These are phyloP conservation scores for Stramenopiles sp. DNA, from an alignment of 352 stramenopile genomes.

Conservation along the genomic window DNA sequence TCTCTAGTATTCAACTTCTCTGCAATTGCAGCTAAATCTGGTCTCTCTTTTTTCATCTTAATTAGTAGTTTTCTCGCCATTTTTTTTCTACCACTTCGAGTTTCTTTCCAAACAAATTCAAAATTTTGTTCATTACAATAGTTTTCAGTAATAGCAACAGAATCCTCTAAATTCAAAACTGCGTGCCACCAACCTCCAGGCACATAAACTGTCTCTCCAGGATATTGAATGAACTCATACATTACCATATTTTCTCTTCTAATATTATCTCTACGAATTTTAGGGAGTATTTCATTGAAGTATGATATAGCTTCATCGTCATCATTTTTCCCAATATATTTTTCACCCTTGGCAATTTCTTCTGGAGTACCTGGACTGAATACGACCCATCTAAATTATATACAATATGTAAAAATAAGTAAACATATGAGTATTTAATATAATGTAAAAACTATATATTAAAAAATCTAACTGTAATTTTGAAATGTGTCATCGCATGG, in stretches of 20 bases:
- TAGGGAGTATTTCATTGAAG: not conserved
- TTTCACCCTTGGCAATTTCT: constrained; percentile 14
- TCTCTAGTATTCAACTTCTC: constrained; percentile 39
- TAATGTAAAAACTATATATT: too few species aligned
- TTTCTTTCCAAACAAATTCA: constrained; percentile 16
- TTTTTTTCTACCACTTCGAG: constrained; percentile 46
- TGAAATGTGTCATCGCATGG: too few species aligned
- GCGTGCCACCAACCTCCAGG: constrained; percentile 84
- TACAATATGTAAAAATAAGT: too few species aligned
- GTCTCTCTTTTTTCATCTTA: constrained; percentile 31
- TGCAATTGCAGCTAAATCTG: constrained; percentile 34
- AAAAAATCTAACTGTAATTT: too few species aligned
- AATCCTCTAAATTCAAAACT: constrained; percentile 64
- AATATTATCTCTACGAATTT: not conserved
- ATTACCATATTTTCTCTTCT: constrained; percentile 5
- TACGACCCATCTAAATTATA: constrained; percentile 73
- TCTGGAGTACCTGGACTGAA: constrained; percentile 39
- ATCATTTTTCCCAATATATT: constrained; percentile 20
- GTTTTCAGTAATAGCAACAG: constrained; percentile 79
- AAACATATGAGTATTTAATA: too few species aligned
- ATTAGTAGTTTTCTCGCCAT: constrained; percentile 71
- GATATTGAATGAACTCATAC: constrained; percentile 40
- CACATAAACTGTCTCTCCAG: constrained; percentile 79
- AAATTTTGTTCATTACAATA: constrained; percentile 39
- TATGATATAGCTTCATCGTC: constrained; percentile 31